Evolutionary conservation across 208 protist genomes (phyloP).

Genomic region (Leishmania turanica): DNA sequence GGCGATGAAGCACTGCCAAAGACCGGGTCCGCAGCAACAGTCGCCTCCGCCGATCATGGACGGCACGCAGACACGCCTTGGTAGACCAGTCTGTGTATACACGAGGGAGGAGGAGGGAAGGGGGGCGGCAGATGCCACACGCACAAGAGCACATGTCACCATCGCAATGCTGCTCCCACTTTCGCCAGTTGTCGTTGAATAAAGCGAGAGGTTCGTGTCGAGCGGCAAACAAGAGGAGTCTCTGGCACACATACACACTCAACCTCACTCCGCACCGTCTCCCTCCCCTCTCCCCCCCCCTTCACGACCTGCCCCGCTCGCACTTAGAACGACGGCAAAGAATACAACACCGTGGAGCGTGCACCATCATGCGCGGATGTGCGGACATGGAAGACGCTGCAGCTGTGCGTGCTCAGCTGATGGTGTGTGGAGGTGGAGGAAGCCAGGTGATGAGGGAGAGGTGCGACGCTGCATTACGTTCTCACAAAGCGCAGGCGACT

Average conservation of each 20-base stretch:
- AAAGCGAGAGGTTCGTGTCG: neutral
- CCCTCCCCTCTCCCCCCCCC: neutral
- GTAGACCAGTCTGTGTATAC: neutral
- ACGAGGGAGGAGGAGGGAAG: neutral
- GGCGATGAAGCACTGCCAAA: neutral
- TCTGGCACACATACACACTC: neutral
- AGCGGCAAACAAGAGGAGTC: neutral
- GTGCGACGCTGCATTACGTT: neutral
- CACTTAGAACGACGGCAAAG: neutral
- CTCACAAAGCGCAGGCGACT: neutral
- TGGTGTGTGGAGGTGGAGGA: neutral
- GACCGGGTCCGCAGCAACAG: neutral
- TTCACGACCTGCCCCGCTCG: neutral
- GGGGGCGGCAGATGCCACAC: neutral
- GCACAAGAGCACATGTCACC: neutral
- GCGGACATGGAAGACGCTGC: neutral
- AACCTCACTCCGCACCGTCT: neutral
- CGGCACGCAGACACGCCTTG: neutral
- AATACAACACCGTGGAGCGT: neutral
- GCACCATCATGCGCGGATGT: neutral
- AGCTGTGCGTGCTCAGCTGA: neutral
- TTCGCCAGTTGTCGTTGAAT: neutral
- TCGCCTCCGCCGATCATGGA: neutral
- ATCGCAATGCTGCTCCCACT: neutral
- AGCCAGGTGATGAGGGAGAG: neutral